Conservation (phyloP, 2,329 filamentous ascomycete species). For the Cryphonectria radicalis region DNA sequence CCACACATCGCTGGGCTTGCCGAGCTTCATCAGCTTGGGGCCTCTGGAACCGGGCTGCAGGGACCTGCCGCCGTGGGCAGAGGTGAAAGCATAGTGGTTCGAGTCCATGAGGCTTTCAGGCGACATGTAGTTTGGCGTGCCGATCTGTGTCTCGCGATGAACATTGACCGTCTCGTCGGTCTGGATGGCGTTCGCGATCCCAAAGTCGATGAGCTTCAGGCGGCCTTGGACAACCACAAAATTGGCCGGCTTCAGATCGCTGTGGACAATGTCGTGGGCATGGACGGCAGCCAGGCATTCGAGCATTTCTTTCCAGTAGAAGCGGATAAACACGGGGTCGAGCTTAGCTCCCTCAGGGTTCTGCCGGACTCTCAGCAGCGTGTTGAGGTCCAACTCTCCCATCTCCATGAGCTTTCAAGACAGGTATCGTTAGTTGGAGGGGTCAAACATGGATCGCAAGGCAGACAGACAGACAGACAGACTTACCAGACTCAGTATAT, state of each 20-base stretch:
- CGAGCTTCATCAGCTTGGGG: slow-evolving; percentile 88
- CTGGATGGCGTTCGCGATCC: slow-evolving; percentile 96
- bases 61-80: slow-evolving; percentile 45
- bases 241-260: slow-evolving; percentile 95
- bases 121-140: slow-evolving; percentile 98
- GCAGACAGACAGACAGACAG: too few species aligned
- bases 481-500: slow-evolving; percentile 81
- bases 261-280: slow-evolving; percentile 89
- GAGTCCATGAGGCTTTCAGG: slow-evolving; percentile 91
- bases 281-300: slow-evolving; percentile 92
- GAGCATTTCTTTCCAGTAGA: slow-evolving; percentile 99
- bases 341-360: slow-evolving; percentile 75
- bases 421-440: not conserved
- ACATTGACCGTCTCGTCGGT: slow-evolving; percentile 96
- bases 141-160: slow-evolving; percentile 91
- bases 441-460: not conserved
- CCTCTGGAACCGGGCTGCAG: slow-evolving; percentile 40
- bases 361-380: slow-evolving; percentile 74
- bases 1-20: slow-evolving; percentile 96
- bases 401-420: slow-evolving; percentile 86
- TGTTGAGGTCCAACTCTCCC: slow-evolving; percentile 91
- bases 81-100: slow-evolving; percentile 56
- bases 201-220: slow-evolving; percentile 96
- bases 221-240: slow-evolving; percentile 90
- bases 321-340: slow-evolving; percentile 90